Conservation (phyloP, 208 protist species). For the Trypanosoma scelopori region DNA sequence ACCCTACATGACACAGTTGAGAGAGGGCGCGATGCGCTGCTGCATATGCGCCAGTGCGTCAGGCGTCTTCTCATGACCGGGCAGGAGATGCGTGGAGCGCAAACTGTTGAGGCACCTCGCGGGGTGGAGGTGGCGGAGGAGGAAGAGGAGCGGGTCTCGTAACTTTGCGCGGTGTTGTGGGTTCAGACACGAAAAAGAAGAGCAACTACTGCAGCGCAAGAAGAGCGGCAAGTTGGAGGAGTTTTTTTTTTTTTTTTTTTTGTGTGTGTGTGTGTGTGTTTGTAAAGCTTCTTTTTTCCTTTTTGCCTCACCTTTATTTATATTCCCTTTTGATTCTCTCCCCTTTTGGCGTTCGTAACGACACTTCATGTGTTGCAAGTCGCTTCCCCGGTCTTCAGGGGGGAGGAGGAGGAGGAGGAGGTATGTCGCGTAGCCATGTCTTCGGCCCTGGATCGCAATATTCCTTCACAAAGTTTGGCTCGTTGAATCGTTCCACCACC, state of each 20-base stretch:
- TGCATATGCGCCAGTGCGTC: slow-evolving; percentile 11
- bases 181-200: too few relatives aligned
- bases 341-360: too few relatives aligned
- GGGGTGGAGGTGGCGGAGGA: not conserved
- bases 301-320: slow-evolving; percentile 10
- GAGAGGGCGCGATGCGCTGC: slow-evolving; percentile 10
- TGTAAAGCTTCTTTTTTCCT: slow-evolving; percentile 7
- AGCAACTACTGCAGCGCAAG: too few relatives aligned
- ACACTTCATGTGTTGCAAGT: not conserved
- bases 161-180: not conserved
- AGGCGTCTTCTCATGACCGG: slow-evolving; percentile 1
- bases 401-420: too few relatives aligned
- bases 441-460: slow-evolving; percentile 82
- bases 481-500: slow-evolving; percentile 39
- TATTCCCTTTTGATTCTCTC: not conserved
- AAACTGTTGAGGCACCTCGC: not conserved
- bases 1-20: slow-evolving; percentile 18
- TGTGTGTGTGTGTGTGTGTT: slow-evolving; percentile 14
- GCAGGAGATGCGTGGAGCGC: not conserved
- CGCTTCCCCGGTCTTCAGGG: not conserved
- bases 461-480: slow-evolving; percentile 86
- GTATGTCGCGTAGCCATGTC: slow-evolving; percentile 79
- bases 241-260: too few relatives aligned
- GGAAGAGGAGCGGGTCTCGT: not conserved
- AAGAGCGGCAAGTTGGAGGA: not conserved